Percentiles rank a stretch among this genome's conserved stretches.
Evolutionary conservation across 1,139 yeast genomes (phyloP).

Genomic region (Saccharomycopsis hybrid): DNA sequence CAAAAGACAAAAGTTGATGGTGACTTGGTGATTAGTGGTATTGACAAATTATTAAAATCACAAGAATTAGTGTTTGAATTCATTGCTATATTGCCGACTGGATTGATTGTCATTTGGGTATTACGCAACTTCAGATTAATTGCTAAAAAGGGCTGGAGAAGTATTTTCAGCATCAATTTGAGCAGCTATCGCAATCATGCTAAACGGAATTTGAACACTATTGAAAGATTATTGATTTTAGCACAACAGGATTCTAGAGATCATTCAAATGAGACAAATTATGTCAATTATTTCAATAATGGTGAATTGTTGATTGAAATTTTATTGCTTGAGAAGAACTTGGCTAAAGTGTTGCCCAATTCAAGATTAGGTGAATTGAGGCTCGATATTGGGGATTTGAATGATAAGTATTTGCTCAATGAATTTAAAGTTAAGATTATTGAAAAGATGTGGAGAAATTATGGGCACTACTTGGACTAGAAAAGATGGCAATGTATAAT

Average conservation of each 20-base stretch:
- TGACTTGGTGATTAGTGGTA: slow-evolving; percentile 81
- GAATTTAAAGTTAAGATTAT: slow-evolving; percentile 39
- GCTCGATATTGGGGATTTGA: slow-evolving; percentile 49
- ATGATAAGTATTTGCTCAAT: slow-evolving; percentile 29
- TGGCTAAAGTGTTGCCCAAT: slow-evolving; percentile 43
- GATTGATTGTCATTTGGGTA: slow-evolving; percentile 48
- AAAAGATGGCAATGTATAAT: too few species aligned
- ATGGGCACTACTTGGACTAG: slow-evolving; percentile 33
- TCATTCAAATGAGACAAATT: slow-evolving; percentile 20
- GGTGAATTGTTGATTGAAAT: slow-evolving; percentile 56
- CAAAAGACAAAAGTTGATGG: slow-evolving; percentile 97
- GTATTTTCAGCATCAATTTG: slow-evolving; percentile 28
- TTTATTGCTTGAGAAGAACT: slow-evolving; percentile 44
- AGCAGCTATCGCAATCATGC: slow-evolving; percentile 32
- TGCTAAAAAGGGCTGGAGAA: slow-evolving; percentile 34
- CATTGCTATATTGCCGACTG: slow-evolving; percentile 81
- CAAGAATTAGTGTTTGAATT: slow-evolving; percentile 91
- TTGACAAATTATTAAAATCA: slow-evolving; percentile 79
- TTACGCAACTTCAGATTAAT: slow-evolving; percentile 27
- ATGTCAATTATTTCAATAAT: slow-evolving; percentile 26
- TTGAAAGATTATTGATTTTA: slow-evolving; percentile 45
- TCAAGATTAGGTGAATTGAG: slow-evolving; percentile 44
- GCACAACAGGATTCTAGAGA: slow-evolving; percentile 34
- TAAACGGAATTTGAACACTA: slow-evolving; percentile 46
- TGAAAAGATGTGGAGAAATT: slow-evolving; percentile 50